Evolutionary conservation across 768 basidiomycete species (phyloP).

Genomic region (Russula sp.): DNA sequence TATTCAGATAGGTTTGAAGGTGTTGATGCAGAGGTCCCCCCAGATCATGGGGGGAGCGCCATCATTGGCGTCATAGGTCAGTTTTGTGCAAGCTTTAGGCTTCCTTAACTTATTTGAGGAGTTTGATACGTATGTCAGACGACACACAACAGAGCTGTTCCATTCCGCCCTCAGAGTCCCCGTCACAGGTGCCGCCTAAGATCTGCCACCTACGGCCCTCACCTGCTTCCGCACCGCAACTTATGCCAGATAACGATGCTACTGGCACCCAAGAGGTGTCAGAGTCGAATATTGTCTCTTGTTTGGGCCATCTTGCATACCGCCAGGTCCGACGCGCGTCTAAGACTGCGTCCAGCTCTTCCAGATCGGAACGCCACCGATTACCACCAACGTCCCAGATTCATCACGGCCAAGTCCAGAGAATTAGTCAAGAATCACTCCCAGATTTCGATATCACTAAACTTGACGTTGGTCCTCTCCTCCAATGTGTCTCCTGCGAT

Average conservation of each 20-base stretch:
- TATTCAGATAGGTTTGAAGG: not conserved
- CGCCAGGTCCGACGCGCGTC: not conserved
- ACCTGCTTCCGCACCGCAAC: not conserved
- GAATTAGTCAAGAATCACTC: slow-evolving; percentile 8
- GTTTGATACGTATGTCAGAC: not conserved
- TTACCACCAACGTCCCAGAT: not conserved
- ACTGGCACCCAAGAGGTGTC: not conserved
- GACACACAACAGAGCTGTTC: not conserved
- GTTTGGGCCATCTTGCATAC: slow-evolving; percentile 10
- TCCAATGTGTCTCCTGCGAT: slow-evolving; percentile 59
- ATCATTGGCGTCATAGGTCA: slow-evolving; percentile 21
- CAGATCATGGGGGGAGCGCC: not conserved
- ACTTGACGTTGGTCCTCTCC: slow-evolving; percentile 39
- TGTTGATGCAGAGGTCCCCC: not conserved
- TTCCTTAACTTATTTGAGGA: not conserved
- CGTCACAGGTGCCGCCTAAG: not conserved
- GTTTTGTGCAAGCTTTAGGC: not conserved
- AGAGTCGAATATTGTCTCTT: not conserved
- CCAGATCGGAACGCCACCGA: not conserved
- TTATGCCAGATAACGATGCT: not conserved
- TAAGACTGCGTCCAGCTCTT: not conserved
- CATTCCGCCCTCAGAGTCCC: not conserved
- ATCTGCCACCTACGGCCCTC: not conserved
- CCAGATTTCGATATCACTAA: slow-evolving; percentile 35
- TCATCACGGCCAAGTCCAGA: slow-evolving; percentile 1